phyloP scores from a whole-genome alignment of 768 basidiomycete species.

The Tulasnella sp. region DNA sequence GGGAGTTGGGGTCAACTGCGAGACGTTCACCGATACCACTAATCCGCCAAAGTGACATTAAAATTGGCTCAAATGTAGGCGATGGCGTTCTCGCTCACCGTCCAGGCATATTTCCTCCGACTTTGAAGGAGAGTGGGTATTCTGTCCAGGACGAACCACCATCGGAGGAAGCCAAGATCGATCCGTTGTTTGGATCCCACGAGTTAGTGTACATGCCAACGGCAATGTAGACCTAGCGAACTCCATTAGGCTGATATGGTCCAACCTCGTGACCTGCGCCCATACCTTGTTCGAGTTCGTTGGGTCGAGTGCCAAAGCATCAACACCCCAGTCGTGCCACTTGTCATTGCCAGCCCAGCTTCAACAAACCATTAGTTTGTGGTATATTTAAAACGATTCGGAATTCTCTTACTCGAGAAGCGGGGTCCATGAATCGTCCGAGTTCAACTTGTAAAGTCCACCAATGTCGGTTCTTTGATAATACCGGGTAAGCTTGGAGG shows the following conservation, averaged over 20 bases:
- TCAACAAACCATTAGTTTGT: not conserved
- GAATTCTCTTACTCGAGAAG: constrained; percentile 13
- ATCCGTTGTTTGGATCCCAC: constrained; percentile 53
- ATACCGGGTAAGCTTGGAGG: not conserved
- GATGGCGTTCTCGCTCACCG: constrained; percentile 32
- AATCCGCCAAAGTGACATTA: not conserved
- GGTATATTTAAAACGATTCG: not conserved
- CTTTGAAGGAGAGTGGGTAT: constrained; percentile 49
- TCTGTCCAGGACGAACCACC: constrained; percentile 51
- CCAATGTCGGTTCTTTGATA: constrained; percentile 13
- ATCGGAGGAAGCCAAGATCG: constrained; percentile 53
- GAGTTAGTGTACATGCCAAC: constrained; percentile 36
- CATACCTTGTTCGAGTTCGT: constrained; percentile 49
- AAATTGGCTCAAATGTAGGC: constrained; percentile 25
- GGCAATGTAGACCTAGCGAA: constrained; percentile 38
- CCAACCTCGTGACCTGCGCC: constrained; percentile 32
- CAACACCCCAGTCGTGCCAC: constrained; percentile 46
- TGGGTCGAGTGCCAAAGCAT: constrained; percentile 57
- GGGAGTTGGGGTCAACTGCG: constrained; percentile 54
- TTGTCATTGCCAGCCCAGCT: constrained; percentile 1
- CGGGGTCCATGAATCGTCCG: constrained; percentile 20
- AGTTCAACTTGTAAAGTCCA: constrained; percentile 18
- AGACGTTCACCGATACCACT: constrained; percentile 40
- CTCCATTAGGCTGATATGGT: constrained; percentile 22
- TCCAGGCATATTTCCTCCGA: constrained; percentile 62